Evolutionary conservation across 169 alveolate species (phyloP).

Genomic region (Plasmodium fragile): DNA sequence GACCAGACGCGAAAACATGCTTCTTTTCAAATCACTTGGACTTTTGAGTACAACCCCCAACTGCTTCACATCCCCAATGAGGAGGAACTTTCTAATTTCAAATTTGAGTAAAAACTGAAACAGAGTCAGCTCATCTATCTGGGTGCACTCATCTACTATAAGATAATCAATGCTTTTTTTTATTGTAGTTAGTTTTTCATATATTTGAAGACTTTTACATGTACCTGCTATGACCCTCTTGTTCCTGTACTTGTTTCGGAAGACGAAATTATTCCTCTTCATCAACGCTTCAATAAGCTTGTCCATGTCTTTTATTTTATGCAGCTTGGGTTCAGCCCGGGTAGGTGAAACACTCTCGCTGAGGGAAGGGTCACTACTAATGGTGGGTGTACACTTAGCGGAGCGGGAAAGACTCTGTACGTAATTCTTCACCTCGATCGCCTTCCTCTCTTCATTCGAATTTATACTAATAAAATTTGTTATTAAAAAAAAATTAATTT

Average conservation of each 20-base stretch:
- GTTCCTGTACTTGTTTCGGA: conserved; percentile 44
- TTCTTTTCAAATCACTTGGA: conserved; percentile 29
- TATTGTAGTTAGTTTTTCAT: conserved; percentile 34
- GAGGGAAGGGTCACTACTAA: not conserved
- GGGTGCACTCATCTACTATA: conserved; percentile 63
- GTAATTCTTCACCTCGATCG: conserved; percentile 3
- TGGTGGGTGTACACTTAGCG: not conserved
- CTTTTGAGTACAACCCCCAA: conserved; percentile 42
- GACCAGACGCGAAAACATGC: conserved; percentile 63
- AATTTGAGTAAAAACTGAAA: conserved; percentile 27
- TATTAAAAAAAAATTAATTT: conserved; percentile 33
- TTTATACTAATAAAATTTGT: conserved; percentile 42
- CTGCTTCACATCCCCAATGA: conserved; percentile 65
- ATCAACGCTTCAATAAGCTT: not conserved
- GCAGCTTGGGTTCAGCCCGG: not conserved
- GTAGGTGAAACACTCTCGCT: not conserved
- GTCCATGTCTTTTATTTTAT: conserved; percentile 28
- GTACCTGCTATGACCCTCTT: conserved; percentile 69
- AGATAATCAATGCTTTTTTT: conserved; percentile 22
- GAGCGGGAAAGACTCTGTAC: not conserved
- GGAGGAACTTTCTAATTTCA: conserved; percentile 16
- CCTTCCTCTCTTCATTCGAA: conserved; percentile 17
- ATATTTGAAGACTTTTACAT: conserved; percentile 39
- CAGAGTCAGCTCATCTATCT: conserved; percentile 47
- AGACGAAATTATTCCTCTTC: conserved; percentile 14